A percentile compares a stretch with the other conserved stretches of the same genome.
phyloP scores from a whole-genome alignment of 257 asterid species.

The Henckelia pumila region DNA sequence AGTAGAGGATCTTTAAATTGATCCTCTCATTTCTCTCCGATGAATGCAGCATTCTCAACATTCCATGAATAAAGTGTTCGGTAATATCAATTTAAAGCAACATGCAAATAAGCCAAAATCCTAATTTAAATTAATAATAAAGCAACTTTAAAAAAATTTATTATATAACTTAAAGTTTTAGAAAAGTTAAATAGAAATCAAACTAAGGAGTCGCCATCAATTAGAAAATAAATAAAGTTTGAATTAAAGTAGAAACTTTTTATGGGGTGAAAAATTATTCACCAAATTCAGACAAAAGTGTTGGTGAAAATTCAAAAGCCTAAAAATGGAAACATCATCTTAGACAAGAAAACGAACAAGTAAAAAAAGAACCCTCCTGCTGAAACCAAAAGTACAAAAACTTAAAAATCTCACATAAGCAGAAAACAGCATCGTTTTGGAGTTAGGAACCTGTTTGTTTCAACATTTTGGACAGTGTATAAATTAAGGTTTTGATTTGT shows the following conservation, averaged over 20 bases:
- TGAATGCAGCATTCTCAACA: neutral
- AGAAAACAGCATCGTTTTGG: slow-evolving; percentile 2
- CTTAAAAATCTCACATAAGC: neutral
- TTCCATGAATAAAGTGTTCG: neutral
- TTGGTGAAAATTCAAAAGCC: slow-evolving; percentile 21
- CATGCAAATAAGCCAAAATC: neutral
- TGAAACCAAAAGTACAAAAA: slow-evolving; percentile 22
- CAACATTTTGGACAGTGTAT: slow-evolving; percentile 4
- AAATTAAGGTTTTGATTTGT: neutral
- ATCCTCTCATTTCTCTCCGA: neutral
- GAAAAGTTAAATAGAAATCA: neutral
- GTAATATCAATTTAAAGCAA: neutral
- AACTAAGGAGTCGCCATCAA: neutral
- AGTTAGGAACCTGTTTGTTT: slow-evolving; percentile 22
- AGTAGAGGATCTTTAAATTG: neutral
- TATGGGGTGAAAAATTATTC: slow-evolving; percentile 12
- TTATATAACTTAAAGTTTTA: neutral
- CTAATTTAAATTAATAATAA: too few relatives aligned
- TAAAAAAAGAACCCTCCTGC: slow-evolving; percentile 17
- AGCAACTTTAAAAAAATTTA: neutral
- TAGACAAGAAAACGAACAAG: slow-evolving; percentile 16
- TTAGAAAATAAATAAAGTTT: neutral
- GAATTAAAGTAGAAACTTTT: slow-evolving; percentile 2
- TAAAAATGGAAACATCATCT: slow-evolving; percentile 26
- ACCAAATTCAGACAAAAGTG: slow-evolving; percentile 25